Evolutionary conservation across 257 asterid genomes (phyloP), one percentile per base, ranked within the genome.

Genomic region (Nicotiana attenuata): DNA sequence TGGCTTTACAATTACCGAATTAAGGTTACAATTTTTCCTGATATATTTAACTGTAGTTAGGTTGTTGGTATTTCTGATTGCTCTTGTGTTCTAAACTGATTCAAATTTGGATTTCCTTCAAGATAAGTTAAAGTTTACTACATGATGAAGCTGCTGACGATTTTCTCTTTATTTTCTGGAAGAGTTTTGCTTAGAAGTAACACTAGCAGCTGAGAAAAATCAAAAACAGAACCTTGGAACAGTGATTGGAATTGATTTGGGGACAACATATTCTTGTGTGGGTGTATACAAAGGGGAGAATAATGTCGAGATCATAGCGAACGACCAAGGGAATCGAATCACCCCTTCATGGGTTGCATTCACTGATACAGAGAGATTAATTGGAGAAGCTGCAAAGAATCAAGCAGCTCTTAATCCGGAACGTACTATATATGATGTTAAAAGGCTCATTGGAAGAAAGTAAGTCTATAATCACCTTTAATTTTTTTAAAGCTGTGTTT

Each of bases 341-440:
- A 81, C 83, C 31, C 83, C 83, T 41, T 81, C 83, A 26, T 81
- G 83, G 83, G 83, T 81, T 20, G 78, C 78, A 26, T 81, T 81
- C 5, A 81, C 83, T 65, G 77, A 81, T 26, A 28, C 83, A 17
- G 79, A 73, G 13, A 73, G 79, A 1, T 73, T 73, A 50, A 50
- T 73, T 73, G 79, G 63, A 73, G 79, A 73, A 73, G 79, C 79
- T 22, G 79, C 79, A 24, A 73, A 47, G 63, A 73, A 73, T 26
- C 79, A 73, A 73, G 79, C 79, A 14, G 61, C 79, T 47, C 79
- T 73, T 73, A 73, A 73, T 41, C 79, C 79, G 15, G 79, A 73
- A 73, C 79, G 63, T 0, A 73, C 79, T 15, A 50, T 73, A 47
- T 73, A 73, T 24, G 79, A 73, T 24, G 79, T 73, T 50, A 73